Evolutionary conservation across 202 grass and related monocot species (phyloP), one percentile per base, ranked within the genome.

Genomic region (Eragrostis tef): DNA sequence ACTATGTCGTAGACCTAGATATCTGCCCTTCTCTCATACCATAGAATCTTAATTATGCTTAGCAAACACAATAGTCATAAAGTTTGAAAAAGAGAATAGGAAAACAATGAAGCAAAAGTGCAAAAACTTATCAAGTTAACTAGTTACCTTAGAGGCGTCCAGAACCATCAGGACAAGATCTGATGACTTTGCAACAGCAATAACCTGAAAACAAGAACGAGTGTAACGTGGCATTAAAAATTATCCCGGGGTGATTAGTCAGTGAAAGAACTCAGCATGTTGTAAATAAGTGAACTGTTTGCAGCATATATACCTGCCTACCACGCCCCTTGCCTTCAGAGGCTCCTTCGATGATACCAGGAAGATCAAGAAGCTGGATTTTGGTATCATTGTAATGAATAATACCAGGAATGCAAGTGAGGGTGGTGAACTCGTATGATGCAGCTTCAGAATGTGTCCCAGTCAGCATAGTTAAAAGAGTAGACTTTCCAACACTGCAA

Each of bases 321-420:
- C 96, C 96, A 83, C 93, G 96, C 11, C 93, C 93, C 82, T 96
- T 99, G 83, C 96, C 96, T 93, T 99, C 96, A 79, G 96, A 99
- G 71, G 96, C 96, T 61, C 96, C 96, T 91, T 99, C 96, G 90
- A 99, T 99, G 82, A 99, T 99, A 86, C 93, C 96, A 67, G 96
- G 96, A 88, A 99, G 90, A 90, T 99, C 96, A 63, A 99, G 93
- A 88, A 99, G 91, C 71, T 99, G 96, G 76, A 99, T 96, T 93
- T 99, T 99, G 73, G 96, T 91, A 88, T 99, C 96, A 81, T 99
- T 99, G 73, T 96, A 99, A 58, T 96, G 81, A 68, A 99, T 96
- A 79, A 99, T 99, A 85, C 96, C 96, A 62, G 93, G 96, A 87
- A 99, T 99, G 85, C 96, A 99, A 82, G 96, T 99, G 62, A 99